Evolutionary conservation across 1,284 basidiomycete species (phyloP).

Genomic region (Fomitopsis betulina): DNA sequence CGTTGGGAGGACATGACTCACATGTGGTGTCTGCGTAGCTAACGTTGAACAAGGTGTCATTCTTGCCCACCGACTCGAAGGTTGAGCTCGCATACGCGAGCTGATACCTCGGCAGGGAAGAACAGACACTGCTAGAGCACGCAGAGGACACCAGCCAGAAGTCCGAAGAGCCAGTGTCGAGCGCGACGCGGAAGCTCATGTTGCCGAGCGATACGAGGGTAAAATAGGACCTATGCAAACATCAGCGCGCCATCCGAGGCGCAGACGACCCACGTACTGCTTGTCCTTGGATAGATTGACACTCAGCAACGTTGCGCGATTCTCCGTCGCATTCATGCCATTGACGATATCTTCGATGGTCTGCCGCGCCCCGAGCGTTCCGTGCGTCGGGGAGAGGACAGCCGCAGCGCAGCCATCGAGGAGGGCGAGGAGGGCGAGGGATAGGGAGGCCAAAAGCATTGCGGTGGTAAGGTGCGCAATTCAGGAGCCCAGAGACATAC

Average conservation of each 20-base stretch:
- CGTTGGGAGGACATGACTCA: conserved; percentile 28
- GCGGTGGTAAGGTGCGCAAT: background rate
- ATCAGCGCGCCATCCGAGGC: background rate
- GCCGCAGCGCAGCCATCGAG: conserved; percentile 14
- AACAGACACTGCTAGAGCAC: conserved; percentile 52
- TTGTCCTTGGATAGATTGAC: conserved; percentile 26
- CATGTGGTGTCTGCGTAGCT: conserved; percentile 66
- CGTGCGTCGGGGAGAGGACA: background rate
- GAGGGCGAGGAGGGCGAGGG: conserved; percentile 15
- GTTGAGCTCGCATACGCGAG: conserved; percentile 60
- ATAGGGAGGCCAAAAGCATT: conserved; percentile 18
- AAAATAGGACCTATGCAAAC: conserved; percentile 54
- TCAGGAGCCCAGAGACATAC: conserved; percentile 8
- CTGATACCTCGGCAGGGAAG: conserved; percentile 58
- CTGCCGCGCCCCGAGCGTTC: conserved; percentile 12
- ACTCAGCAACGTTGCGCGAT: conserved; percentile 24
- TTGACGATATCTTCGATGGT: conserved; percentile 20
- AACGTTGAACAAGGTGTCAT: conserved; percentile 52
- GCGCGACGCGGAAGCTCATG: conserved; percentile 61
- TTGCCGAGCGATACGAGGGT: conserved; percentile 52
- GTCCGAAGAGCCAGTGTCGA: conserved; percentile 77
- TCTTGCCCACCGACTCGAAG: conserved; percentile 55
- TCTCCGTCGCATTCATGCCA: conserved; percentile 16
- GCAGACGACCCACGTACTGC: conserved; percentile 21
- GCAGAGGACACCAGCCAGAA: conserved; percentile 65